These are phyloP conservation scores for Lantana camara DNA, from an alignment of 257 asterid genomes.

Conservation along the genomic window DNA sequence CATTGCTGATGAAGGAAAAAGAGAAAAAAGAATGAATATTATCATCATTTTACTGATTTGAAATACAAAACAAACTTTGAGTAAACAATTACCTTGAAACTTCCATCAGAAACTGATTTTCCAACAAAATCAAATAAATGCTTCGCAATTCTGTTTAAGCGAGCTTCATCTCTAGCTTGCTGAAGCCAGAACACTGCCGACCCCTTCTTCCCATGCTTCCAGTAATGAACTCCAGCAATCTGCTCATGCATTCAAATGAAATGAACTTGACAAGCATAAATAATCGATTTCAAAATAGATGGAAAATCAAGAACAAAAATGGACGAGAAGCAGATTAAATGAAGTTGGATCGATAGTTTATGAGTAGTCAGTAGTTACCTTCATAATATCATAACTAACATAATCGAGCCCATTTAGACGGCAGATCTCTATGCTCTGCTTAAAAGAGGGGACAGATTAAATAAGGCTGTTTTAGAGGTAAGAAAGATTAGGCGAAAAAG, in stretches of 20 bases:
- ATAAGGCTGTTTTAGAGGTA: conserved; percentile 19
- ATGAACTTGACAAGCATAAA: conserved; percentile 24
- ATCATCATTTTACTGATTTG: no score
- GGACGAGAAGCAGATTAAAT: conserved; percentile 12
- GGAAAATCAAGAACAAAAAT: background rate
- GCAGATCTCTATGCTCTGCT: conserved; percentile 91
- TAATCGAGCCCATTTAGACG: conserved; percentile 79
- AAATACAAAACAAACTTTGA: background rate
- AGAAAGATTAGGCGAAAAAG: conserved; percentile 15
- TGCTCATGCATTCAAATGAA: conserved; percentile 30
- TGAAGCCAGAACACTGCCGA: conserved; percentile 96
- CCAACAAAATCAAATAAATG: conserved; percentile 87
- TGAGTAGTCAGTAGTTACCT: conserved; percentile 46
- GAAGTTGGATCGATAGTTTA: conserved; percentile 17
- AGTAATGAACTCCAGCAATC: conserved; percentile 88
- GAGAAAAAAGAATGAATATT: conserved; percentile 5
- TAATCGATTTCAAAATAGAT: conserved; percentile 13
- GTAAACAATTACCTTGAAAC: conserved; percentile 65
- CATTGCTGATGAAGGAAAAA: conserved; percentile 67
- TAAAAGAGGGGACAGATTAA: conserved; percentile 24
- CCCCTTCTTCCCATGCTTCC: conserved; percentile 97
- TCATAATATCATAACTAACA: conserved; percentile 70
- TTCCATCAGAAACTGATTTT: conserved; percentile 82
- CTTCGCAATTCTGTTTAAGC: conserved; percentile 81
- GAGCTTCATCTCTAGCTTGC: conserved; percentile 87